These are phyloP conservation scores for Septoria petroselini DNA, from an alignment of 2,329 filamentous ascomycete genomes.

Conservation along the genomic window DNA sequence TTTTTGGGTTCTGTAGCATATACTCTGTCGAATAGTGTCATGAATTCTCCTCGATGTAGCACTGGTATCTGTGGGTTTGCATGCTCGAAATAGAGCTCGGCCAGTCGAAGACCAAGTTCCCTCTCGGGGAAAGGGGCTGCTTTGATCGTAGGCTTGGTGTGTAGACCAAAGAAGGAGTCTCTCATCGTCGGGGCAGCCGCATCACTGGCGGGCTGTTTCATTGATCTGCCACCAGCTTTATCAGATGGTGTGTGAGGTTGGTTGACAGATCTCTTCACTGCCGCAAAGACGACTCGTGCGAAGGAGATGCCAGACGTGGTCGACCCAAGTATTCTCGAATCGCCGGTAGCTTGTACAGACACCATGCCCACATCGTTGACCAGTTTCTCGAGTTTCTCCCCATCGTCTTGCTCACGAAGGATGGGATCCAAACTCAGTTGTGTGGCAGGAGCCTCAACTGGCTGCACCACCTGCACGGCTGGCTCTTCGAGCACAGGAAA, in stretches of 20 bases:
- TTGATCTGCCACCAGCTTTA: slow-evolving; percentile 53
- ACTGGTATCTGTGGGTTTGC: slow-evolving; percentile 95
- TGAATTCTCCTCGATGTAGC: slow-evolving; percentile 83
- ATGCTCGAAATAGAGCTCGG: slow-evolving; percentile 88
- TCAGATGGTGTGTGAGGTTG: slow-evolving; percentile 58
- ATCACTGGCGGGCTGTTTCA: slow-evolving; percentile 52
- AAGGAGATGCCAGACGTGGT: slow-evolving; percentile 84
- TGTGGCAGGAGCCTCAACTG: slow-evolving; percentile 23
- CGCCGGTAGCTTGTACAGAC: slow-evolving; percentile 72
- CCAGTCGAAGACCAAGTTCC: slow-evolving; percentile 68
- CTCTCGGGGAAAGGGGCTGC: slow-evolving; percentile 79
- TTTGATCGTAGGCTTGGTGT: slow-evolving; percentile 83
- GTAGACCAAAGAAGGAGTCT: slow-evolving; percentile 95
- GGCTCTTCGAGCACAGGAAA: slow-evolving; percentile 32
- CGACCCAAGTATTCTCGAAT: slow-evolving; percentile 77
- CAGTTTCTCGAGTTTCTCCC: slow-evolving; percentile 62
- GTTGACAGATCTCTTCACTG: slow-evolving; percentile 73
- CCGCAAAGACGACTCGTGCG: slow-evolving; percentile 88
- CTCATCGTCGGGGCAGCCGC: slow-evolving; percentile 71
- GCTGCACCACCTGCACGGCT: slow-evolving; percentile 7
- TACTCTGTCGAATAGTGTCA: slow-evolving; percentile 78
- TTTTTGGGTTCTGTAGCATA: slow-evolving; percentile 67
- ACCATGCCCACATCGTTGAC: slow-evolving; percentile 71
- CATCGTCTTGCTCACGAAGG: slow-evolving; percentile 51
- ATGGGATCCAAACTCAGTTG: slow-evolving; percentile 29